Evolutionary conservation across 2,329 filamentous ascomycete genomes (phyloP).

Genomic region (Neurospora sp.): DNA sequence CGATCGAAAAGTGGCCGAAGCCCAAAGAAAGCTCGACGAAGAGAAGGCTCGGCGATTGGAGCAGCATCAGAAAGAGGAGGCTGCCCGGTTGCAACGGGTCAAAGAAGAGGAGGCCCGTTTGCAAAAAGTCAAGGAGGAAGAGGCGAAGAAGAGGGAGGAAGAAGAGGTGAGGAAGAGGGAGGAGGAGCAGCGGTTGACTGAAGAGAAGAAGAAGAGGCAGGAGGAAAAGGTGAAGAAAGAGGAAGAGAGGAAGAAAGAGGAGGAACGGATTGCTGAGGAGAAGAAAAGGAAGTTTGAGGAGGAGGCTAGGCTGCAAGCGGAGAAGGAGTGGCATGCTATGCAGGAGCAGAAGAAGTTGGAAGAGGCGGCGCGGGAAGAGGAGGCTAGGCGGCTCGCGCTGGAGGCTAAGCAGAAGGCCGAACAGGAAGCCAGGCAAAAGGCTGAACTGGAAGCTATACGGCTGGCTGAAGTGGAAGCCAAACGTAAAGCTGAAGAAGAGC

Average conservation of each 20-base stretch:
- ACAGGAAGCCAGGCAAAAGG: not conserved
- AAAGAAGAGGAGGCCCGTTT: not conserved
- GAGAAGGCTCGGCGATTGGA: not conserved
- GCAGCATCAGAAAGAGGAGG: not conserved
- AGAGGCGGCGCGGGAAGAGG: not conserved
- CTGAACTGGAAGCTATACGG: not conserved
- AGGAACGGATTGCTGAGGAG: not conserved
- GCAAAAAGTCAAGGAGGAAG: not conserved
- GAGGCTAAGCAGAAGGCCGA: not conserved
- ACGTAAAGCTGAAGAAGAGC: not conserved
- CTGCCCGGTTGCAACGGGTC: not conserved
- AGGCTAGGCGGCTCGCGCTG: not conserved
- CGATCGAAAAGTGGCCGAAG: not conserved
- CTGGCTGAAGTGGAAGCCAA: not conserved
- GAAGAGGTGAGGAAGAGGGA: not conserved
- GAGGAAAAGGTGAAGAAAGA: not conserved
- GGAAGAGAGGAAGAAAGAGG: not conserved
- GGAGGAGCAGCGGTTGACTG: not conserved
- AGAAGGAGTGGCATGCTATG: not conserved
- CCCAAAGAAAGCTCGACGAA: not conserved
- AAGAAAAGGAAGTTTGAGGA: not conserved
- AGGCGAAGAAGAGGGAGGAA: not conserved
- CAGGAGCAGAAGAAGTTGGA: not conserved
- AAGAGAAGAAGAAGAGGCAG: not conserved
- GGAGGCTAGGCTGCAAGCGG: not conserved